Base-by-base conservation (phyloP, 2,329 filamentous ascomycete genomes). In the Calonectria naviculata region DNA sequence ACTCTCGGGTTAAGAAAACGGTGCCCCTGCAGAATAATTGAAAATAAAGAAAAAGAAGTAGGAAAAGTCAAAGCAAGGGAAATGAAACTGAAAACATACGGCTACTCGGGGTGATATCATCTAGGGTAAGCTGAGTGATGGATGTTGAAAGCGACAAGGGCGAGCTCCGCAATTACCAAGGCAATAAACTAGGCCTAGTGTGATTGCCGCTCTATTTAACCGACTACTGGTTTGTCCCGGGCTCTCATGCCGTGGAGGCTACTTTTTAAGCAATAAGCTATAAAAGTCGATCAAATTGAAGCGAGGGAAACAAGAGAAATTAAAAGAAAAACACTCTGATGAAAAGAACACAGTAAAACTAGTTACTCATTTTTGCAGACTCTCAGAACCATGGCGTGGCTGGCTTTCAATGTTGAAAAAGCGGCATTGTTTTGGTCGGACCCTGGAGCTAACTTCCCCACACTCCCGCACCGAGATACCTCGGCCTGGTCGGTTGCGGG, bases 391-490 rank as follows among this genome's bases (percentile, higher is more conserved):
- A 36, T 36, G 34, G 34, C 34, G 8, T 13, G 42, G 12, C 21
- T 24, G 34, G 34, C 34, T 26, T 26, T 17, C n/a, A 13, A 24
- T 34, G 29, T n/a, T 31, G 13, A 31, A 24, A 61, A 61, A 61
- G 56, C 38, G 56, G 38, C 36, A 28, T 26, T 31, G 26, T 10
- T 24, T 29, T 44, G 29, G 36, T 24, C 17, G 15, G 56, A 15
- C 17, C 38, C 36, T 17, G 42, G 38, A 71, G 44, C 49, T 67
- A 54, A 65, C 42, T 71, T 72, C 71, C 74, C 74, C 73, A 77
- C 74, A 72, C 65, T 73, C 73, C 66, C 65, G 63, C 72, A 67
- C 71, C 70, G 70, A 75, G 66, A 67, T 74, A 71, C 75, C 75
- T 76, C 75, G 75, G 75, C 58, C 68, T 67, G n/a, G n/a, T 65